Evolutionary conservation across 371 early-diverging fungal species (phyloP).

Genomic region (Apophysomyces ossiformis): DNA sequence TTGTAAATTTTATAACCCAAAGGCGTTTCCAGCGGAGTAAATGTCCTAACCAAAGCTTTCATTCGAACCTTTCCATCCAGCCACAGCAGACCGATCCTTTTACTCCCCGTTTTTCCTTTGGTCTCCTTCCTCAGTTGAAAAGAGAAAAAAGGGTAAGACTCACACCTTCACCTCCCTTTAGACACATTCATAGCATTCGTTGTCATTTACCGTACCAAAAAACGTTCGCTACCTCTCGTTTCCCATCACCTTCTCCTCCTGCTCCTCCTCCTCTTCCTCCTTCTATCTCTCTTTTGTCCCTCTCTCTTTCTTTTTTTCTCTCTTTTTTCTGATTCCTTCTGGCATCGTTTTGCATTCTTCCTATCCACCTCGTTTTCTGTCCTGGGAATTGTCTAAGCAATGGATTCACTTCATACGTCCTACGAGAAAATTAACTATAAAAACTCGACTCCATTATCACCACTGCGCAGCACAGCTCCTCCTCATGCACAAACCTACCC

Average conservation of each 20-base stretch:
- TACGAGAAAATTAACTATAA: constrained; percentile 2
- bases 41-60: background rate
- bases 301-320: background rate
- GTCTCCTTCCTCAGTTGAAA: background rate
- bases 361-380: no score
- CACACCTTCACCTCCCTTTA: background rate
- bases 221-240: background rate
- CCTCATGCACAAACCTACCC: background rate
- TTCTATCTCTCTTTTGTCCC: background rate
- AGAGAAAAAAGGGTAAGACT: background rate
- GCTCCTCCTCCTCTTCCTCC: background rate
- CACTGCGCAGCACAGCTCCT: constrained; percentile 1
- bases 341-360: no score
- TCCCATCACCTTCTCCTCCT: background rate
- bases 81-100: background rate
- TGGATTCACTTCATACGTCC: constrained; percentile 1
- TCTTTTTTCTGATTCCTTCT: no score
- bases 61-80: background rate
- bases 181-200: background rate
- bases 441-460: constrained; percentile 10
- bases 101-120: background rate
- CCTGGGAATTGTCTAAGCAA: background rate
- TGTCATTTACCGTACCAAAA: background rate
- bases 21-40: no score
- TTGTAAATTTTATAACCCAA: no score